Evolutionary conservation across 169 alveolate genomes (phyloP), one percentile per base, ranked within the genome.

Genomic region (Cryptosporidium viatorum): DNA sequence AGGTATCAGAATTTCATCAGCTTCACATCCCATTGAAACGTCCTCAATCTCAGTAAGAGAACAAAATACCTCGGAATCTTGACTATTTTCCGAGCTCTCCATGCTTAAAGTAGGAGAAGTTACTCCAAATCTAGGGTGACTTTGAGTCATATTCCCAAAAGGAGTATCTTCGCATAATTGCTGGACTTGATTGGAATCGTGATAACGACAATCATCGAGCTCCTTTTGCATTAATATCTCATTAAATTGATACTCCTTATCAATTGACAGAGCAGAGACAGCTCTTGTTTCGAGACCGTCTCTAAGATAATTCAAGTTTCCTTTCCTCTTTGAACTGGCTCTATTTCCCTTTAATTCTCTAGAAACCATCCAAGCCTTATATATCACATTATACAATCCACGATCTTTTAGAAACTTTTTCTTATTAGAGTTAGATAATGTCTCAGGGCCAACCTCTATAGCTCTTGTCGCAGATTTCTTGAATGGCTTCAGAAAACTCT

Each of bases 401-500:
- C 89, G 60, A 65, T 80, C 89, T 26, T 80, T 80, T 16, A 80
- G 69, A n/a, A 80, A 80, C 35, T 65, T 80, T 31, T 45, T 80
- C 16, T 80, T 80, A 41, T 80, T 80, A 5, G 89, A 80, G 41
- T 80, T 80, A 21, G 89, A 80, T 23, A 80, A 31, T 7, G 89
- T 80, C 14, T 80, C 89, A 8, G 89, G 89, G 7, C 89, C 89
- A 37, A 80, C 89, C 26, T 80, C 89, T 31, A 50, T 26, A 12
- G 89, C 89, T 48, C 89, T 80, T 14, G 74, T 80, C 43, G 89
- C 89, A 14, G 89, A 80, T 41, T 80, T 80, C 59, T 80, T 80
- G 65, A 31, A 80, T 10, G 89, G 89, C 29, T 80, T 80, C 69
- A 80, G 67, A 45, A 80, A 80, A 50, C 89, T 80, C 51, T 80